phyloP scores from a whole-genome alignment of 352 stramenopile genomes.

The Globisporangium cystogenes region DNA sequence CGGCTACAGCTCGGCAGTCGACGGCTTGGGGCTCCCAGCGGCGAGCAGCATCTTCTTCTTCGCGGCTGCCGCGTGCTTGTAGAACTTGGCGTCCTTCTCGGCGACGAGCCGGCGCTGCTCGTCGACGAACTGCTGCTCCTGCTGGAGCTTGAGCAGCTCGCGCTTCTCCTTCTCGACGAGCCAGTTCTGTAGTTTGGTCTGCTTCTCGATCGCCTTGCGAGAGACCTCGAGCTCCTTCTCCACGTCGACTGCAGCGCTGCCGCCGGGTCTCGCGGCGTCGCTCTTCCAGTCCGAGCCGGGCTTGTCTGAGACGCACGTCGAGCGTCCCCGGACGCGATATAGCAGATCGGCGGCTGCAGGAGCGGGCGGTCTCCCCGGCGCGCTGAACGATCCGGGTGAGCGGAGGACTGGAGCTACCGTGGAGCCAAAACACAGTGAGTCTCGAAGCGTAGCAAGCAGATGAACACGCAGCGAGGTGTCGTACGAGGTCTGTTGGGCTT shows the following conservation, averaged over 20 bases:
- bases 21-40: slow-evolving; percentile 16
- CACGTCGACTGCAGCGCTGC: slow-evolving; percentile 25
- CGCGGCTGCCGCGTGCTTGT: slow-evolving; percentile 58
- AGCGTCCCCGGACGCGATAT: slow-evolving; percentile 61
- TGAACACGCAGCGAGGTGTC: not conserved
- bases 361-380: slow-evolving; percentile 7
- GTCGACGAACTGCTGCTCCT: slow-evolving; percentile 74
- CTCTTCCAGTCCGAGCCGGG: slow-evolving; percentile 36
- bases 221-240: slow-evolving; percentile 63
- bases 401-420: slow-evolving; percentile 4
- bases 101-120: slow-evolving; percentile 50
- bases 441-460: not conserved
- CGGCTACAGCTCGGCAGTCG: slow-evolving; percentile 23
- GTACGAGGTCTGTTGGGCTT: slow-evolving; percentile 23
- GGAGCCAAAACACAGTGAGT: not conserved
- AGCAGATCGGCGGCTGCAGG: slow-evolving; percentile 32
- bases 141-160: slow-evolving; percentile 74
- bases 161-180: slow-evolving; percentile 85
- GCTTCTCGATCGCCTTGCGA: slow-evolving; percentile 85
- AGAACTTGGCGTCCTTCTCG: slow-evolving; percentile 79
- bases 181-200: slow-evolving; percentile 88
- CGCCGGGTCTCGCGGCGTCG: slow-evolving; percentile 15
- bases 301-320: slow-evolving; percentile 11
- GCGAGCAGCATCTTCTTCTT: slow-evolving; percentile 57
- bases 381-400: slow-evolving; percentile 24